Evolutionary conservation across 495 filamentous ascomycete genomes (phyloP), one percentile per base, ranked within the genome.

Genomic region (Podospora sp.): DNA sequence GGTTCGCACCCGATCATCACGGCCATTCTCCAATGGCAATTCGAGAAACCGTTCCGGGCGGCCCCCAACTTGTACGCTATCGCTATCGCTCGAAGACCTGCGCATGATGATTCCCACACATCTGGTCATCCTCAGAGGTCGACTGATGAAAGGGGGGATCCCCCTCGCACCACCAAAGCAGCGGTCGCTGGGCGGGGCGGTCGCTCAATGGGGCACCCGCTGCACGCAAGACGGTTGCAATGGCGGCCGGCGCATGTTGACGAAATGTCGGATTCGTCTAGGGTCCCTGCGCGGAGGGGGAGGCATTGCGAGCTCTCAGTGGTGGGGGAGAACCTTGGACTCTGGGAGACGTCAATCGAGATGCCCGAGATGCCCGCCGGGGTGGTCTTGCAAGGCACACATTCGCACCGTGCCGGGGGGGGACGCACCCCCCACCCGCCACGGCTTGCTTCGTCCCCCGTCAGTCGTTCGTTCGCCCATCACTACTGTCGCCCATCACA

Each of bases 1-100:
- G 26, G n/a, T 20, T 6, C 6, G 35, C 62, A 22, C 40, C 12
- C 62, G 24, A 65, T 60, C 66, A 65, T 68, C 66, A 68, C 66
- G 33, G 35, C 33, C 33, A 64, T 63, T 68, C 66, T 64, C 46
- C 24, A 68, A 59, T 36, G 20, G 40, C 26, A 55, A 65, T 68
- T 52, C 53, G 49, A n/a, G 36, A 40, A 60, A 21, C 22, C 33
- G 46, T n/a, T 62, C 27, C 50, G 61, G 53, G 49, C 36, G 26
- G 65, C 26, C 57, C 57, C 50, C 49, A 63, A 63, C 36, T 52
- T 33, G 6, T 27, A 59, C 56, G 26, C 56, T 59, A 59, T 59
- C 52, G 7, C n/a, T 22, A 22, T n/a, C 11, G 59, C 16, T 35
- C 14, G 36, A 14, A 46, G 12, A 14, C 4, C 16, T 29, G 46